Base-by-base conservation (phyloP, 495 filamentous ascomycete genomes). In the Podospora australis region DNA sequence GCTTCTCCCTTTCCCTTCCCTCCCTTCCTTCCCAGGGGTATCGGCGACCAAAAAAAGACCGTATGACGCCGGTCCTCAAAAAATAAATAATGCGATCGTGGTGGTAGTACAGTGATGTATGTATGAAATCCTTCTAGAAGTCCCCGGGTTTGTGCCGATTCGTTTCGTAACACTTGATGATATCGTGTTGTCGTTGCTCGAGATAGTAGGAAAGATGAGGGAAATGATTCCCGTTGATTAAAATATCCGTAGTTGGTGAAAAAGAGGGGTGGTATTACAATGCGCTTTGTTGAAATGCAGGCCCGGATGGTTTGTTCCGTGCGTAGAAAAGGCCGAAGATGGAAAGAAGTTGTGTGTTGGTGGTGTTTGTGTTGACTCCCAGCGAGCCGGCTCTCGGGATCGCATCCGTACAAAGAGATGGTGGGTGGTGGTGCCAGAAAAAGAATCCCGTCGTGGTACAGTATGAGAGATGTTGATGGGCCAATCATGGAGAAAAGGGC, bases 201-300 rank as follows among this genome's bases (percentile, higher is more conserved):
- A 45, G 47, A 43, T 24, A 41, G 32, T 13, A 42, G 34, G 28
- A 43, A 46, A 50, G 51, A 52, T 42, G 20, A 23, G 14, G 50
- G 40, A 47, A 39, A 7, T 39, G 24, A 38, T 46, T 21, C 16
- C 25, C 40, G 53, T 49, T 49, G 52, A 65, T 65, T 65, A 65
- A 58, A 60, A 60, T 14, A 48, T 53, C 44, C 38, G 52, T 65
- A 65, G 29, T 36, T 48, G 30, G 6, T 11, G 26, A 40, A 40
- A 8, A n/a, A 3, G 38, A 26, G 44, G 57, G 49, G 50, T 65
- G 45, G 56, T 60, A 52, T 51, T 65, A 65, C 59, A 65, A 41
- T 39, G 28, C 20, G 17, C 14, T 41, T 39, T 29, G 22, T 38
- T 26, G 44, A 50, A 40, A 40, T 21, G 21, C 22, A n/a, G 23